These are phyloP conservation scores for Tritrichomonas foetus DNA, from an alignment of 208 protist genomes.

Conservation along the genomic window DNA sequence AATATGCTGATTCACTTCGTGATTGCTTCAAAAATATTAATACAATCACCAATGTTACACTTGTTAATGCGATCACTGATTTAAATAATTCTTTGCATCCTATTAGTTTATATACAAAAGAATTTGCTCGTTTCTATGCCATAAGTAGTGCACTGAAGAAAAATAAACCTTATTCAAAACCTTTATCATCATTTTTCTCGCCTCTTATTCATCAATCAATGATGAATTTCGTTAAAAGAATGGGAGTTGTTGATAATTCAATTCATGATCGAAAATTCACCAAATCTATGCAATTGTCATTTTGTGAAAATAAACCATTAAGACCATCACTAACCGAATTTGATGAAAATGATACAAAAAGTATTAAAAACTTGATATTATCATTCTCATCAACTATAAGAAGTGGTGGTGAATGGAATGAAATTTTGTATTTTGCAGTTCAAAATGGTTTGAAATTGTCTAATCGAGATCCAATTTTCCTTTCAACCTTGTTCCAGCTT, in stretches of 20 bases:
- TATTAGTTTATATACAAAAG: not conserved
- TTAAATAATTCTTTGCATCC: not conserved
- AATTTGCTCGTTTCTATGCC: not conserved
- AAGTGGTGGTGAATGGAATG: not conserved
- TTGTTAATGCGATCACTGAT: not conserved
- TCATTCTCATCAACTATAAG: not conserved
- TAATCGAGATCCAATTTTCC: not conserved
- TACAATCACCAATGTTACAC: not conserved
- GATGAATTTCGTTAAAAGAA: not conserved
- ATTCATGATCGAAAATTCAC: not conserved
- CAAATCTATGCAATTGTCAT: not conserved
- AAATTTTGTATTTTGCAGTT: not conserved
- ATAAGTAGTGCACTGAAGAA: not conserved
- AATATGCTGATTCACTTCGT: not conserved
- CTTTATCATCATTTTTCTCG: not conserved
- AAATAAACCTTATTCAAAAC: not conserved
- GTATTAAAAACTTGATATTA: not conserved
- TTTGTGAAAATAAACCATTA: not conserved
- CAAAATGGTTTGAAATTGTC: not conserved
- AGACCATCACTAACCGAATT: not conserved
- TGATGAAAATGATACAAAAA: not conserved
- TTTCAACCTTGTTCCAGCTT: too few species aligned
- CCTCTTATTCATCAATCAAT: not conserved
- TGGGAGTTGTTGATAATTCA: not conserved
- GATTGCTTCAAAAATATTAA: not conserved